Evolutionary conservation across 768 basidiomycete genomes (phyloP), one percentile per base, ranked within the genome.

Genomic region (Lentinula detonsa): DNA sequence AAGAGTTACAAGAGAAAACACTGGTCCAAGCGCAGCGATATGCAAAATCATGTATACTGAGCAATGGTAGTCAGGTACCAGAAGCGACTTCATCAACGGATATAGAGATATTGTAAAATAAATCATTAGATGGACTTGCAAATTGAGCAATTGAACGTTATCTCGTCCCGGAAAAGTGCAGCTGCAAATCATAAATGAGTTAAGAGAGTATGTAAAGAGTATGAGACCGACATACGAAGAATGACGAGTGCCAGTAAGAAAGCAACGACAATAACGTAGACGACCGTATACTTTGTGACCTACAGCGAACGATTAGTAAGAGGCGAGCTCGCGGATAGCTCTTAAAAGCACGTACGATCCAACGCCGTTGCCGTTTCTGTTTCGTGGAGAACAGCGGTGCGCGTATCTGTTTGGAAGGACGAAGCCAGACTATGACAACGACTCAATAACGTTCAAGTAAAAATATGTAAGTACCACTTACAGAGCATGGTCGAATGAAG

Each of bases 401-500:
- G 40, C 93, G 89, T 63, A 96, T 96, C 74, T 95, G 94, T 76
- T 93, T 94, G 51, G 91, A 93, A 2, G 93, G 93, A 48, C 92
- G 89, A 52, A 98, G 81, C 95, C 97, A 98, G 81, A 98, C 91
- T 93, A 60, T 9, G 59, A 57, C 39, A 10, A 15, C 43, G 65
- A 9, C 64, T 63, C 18, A 51, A 16, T 5, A 3, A 5, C 21
- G 15, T 15, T 21, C 61, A 57, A 34, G 15, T 35, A 54, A 42
- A 50, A 13, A 53, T 48, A 7, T 10, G 40, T n/a, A n/a, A n/a
- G n/a, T 4, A 6, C 28, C 5, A 82, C 91, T 69, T 76, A 93
- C 91, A 95, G 63, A 96, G 78, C 86, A 95, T 90, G 21, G 90
- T 95, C 33, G 96, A 94, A 75, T 99, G 97, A 56, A 96, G 63